Conservation (phyloP, 1,284 basidiomycete species). For the Vanrija humicola region DNA sequence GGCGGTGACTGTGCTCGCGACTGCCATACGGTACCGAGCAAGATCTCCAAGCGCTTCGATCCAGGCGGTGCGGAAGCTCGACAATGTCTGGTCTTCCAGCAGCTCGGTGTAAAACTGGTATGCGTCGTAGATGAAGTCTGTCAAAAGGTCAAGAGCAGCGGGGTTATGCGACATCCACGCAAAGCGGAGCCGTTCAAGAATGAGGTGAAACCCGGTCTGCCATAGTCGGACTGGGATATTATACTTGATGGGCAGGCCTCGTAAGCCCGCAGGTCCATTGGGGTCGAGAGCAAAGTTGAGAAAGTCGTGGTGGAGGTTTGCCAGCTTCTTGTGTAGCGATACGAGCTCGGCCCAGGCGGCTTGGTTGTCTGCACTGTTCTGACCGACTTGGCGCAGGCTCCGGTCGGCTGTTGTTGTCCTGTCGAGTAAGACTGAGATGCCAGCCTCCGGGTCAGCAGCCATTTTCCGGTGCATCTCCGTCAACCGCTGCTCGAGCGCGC, state of each 20-base stretch:
- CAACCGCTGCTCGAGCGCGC: slow-evolving; percentile 45
- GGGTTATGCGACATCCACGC: slow-evolving; percentile 56
- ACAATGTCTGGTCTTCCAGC: slow-evolving; percentile 73
- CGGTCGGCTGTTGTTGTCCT: slow-evolving; percentile 5
- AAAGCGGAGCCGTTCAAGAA: slow-evolving; percentile 83
- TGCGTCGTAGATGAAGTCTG: slow-evolving; percentile 89
- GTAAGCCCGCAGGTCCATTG: slow-evolving; percentile 77
- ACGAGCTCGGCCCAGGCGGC: slow-evolving; percentile 47
- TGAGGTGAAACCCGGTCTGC: slow-evolving; percentile 83
- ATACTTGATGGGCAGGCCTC: slow-evolving; percentile 85
- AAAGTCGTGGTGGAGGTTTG: slow-evolving; percentile 82
- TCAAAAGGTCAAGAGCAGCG: slow-evolving; percentile 62
- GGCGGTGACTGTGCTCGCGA: slow-evolving; percentile 55
- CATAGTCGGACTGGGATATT: slow-evolving; percentile 92
- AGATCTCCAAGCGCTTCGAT: slow-evolving; percentile 94
- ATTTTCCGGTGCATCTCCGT: slow-evolving; percentile 47
- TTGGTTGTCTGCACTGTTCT: slow-evolving; percentile 23
- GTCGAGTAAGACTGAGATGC: slow-evolving; percentile 31
- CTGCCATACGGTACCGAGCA: slow-evolving; percentile 89
- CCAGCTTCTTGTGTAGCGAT: slow-evolving; percentile 55
- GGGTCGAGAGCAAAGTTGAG: slow-evolving; percentile 81
- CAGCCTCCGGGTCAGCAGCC: slow-evolving; percentile 42
- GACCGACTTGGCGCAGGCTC: slow-evolving; percentile 5
- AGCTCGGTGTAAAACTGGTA: slow-evolving; percentile 91
- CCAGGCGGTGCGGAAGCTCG: slow-evolving; percentile 75